Conservation (phyloP, 2,329 filamentous ascomycete genomes). For the Fusarium coffeatum region DNA sequence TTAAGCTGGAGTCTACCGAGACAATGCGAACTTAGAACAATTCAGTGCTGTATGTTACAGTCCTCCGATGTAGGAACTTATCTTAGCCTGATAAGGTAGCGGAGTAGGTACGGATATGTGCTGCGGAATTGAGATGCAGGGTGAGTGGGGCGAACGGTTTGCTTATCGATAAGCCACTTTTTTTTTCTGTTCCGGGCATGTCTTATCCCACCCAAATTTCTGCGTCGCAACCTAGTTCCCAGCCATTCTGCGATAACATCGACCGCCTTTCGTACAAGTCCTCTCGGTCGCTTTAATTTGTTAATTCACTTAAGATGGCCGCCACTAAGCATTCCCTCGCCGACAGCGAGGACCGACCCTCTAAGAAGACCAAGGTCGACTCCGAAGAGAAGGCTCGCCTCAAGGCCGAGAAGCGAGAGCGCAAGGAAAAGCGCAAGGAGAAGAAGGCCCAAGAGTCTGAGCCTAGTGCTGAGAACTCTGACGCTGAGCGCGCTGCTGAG, state of each 20-base stretch:
- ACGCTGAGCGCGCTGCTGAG: conserved; percentile 49
- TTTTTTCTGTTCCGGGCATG: conserved; percentile 30
- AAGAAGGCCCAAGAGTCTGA: conserved; percentile 39
- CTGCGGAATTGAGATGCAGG: not conserved
- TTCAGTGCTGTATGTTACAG: not conserved
- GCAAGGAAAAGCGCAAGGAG: conserved; percentile 52
- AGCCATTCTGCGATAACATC: conserved; percentile 36
- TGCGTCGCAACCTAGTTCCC: conserved; percentile 31
- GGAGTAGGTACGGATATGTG: conserved; percentile 30
- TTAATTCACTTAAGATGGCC: conserved; percentile 49
- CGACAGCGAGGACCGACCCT: conserved; percentile 53
- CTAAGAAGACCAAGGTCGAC: conserved; percentile 56
- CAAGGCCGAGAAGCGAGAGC: conserved; percentile 58
- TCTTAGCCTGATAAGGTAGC: not conserved
- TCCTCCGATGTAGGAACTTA: conserved; percentile 7
- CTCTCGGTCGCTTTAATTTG: not conserved
- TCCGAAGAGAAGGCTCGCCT: conserved; percentile 49
- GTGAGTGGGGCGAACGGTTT: conserved; percentile 12
- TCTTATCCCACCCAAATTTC: conserved; percentile 40
- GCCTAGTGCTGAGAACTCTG: conserved; percentile 38
- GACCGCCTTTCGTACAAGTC: conserved; percentile 21
- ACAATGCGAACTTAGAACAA: not conserved
- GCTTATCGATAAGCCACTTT: conserved; percentile 52
- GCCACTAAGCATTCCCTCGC: conserved; percentile 55
- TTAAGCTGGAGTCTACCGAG: not conserved